phyloP scores from a whole-genome alignment of 2,329 filamentous ascomycete species.

The Plectosphaerella sp. region DNA sequence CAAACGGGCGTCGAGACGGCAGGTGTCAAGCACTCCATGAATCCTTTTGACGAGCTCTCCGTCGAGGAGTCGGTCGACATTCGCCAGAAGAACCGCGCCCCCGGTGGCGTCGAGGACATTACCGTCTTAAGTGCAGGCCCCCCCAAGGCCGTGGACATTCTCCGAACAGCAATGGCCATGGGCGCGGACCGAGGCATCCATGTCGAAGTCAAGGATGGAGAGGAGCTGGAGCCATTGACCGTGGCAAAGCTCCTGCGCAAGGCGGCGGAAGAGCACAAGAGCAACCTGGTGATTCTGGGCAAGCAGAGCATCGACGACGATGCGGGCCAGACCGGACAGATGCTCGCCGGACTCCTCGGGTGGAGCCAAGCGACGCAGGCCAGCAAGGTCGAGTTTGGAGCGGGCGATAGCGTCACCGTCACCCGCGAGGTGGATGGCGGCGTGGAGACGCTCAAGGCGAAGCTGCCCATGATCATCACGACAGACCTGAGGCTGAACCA shows the following conservation, averaged over 20 bases:
- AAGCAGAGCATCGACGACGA: constrained; percentile 99
- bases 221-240: constrained; percentile 80
- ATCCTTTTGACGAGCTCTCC: constrained; percentile 97
- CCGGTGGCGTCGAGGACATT: constrained; percentile 81
- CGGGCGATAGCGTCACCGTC: constrained; percentile 67
- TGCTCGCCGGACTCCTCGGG: constrained; percentile 86
- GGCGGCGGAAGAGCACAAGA: constrained; percentile 77
- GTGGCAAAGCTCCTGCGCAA: constrained; percentile 85
- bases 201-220: constrained; percentile 72
- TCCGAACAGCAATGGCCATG: constrained; percentile 98
- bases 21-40: constrained; percentile 96
- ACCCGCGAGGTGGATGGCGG: constrained; percentile 94
- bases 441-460: constrained; percentile 80
- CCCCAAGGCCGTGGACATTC: constrained; percentile 78
- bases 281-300: constrained; percentile 88
- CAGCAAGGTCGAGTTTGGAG: constrained; percentile 72
- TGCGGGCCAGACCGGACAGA: constrained; percentile 92
- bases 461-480: constrained; percentile 89
- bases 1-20: constrained; percentile 86
- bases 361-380: constrained; percentile 97
- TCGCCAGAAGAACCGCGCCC: constrained; percentile 75
- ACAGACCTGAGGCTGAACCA: constrained; percentile 93
- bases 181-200: constrained; percentile 90
- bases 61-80: constrained; percentile 94
- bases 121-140: constrained; percentile 86